Percentiles rank a stretch among this genome's conserved stretches.
These are phyloP conservation scores for Hansenula anomala DNA, from an alignment of 1,139 yeast genomes.

Conservation along the genomic window DNA sequence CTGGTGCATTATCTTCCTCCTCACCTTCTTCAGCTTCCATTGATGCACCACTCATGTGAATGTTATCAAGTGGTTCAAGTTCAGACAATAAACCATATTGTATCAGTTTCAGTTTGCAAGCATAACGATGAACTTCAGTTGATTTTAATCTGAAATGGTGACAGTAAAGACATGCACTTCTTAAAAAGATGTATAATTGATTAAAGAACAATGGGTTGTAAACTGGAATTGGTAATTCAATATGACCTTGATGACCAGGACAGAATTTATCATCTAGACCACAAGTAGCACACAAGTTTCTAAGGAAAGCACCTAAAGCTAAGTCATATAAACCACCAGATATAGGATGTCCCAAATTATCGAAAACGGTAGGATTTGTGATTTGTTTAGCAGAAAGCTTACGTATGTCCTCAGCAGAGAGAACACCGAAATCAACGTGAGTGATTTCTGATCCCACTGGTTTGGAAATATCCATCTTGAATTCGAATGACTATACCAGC, in stretches of 20 bases:
- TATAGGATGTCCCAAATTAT: constrained; percentile 93
- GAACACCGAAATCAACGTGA: constrained; percentile 88
- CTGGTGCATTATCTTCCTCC: constrained; percentile 30
- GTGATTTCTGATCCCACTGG: constrained; percentile 94
- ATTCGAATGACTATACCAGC: neutral
- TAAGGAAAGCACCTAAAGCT: constrained; percentile 87
- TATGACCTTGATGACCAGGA: constrained; percentile 98
- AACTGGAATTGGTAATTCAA: constrained; percentile 92
- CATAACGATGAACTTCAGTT: constrained; percentile 67
- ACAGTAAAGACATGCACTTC: constrained; percentile 88
- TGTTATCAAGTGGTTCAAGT: constrained; percentile 63
- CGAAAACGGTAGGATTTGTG: constrained; percentile 91
- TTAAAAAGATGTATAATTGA: constrained; percentile 78
- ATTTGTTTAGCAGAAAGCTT: constrained; percentile 89
- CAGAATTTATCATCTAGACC: constrained; percentile 92
- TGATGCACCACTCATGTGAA: constrained; percentile 37
- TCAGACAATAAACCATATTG: constrained; percentile 89
- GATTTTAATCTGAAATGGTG: constrained; percentile 71
- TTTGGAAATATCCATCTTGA: constrained; percentile 85
- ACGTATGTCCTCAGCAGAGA: constrained; percentile 78
- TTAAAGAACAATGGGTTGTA: constrained; percentile 93
- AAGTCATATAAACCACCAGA: constrained; percentile 92
- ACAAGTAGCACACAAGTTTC: constrained; percentile 88
- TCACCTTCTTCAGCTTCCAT: constrained; percentile 32
- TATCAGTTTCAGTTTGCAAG: constrained; percentile 73